Percentiles rank a stretch among this genome's conserved stretches.
Evolutionary conservation across 345 rosid species (phyloP).

Genomic region (Eucalyptus globulus): DNA sequence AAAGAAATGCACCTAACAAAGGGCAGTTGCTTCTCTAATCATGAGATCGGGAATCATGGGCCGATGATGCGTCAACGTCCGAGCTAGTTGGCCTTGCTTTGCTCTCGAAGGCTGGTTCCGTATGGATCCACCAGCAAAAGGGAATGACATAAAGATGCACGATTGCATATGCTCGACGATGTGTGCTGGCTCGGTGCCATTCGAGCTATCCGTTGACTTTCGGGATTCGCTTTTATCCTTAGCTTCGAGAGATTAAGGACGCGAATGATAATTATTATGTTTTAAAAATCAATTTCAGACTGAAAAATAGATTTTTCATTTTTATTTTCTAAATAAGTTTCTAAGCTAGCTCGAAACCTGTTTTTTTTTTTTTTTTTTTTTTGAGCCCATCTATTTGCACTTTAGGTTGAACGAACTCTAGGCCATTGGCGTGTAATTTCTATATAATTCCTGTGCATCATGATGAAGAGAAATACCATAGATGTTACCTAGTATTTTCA

Average conservation of each 20-base stretch:
- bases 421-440: background rate
- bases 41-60: background rate
- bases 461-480: background rate
- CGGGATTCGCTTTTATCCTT: background rate
- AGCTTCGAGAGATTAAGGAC: fast-evolving
- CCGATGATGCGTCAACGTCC: background rate
- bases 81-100: background rate
- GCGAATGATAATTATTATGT: no score
- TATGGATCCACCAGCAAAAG: background rate
- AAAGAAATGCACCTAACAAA: background rate
- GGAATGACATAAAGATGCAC: background rate
- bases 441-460: background rate
- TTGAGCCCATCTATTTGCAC: background rate
- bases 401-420: background rate
- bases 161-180: background rate
- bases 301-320: no score
- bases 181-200: background rate
- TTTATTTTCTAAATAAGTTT: no score
- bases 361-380: no score
- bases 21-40: background rate
- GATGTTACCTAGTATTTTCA: no score
- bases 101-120: background rate
- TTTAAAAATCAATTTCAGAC: no score
- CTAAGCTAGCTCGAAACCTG: no score
- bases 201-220: background rate